Evolutionary conservation across 345 rosid genomes (phyloP).

Genomic region (Pistacia vera): DNA sequence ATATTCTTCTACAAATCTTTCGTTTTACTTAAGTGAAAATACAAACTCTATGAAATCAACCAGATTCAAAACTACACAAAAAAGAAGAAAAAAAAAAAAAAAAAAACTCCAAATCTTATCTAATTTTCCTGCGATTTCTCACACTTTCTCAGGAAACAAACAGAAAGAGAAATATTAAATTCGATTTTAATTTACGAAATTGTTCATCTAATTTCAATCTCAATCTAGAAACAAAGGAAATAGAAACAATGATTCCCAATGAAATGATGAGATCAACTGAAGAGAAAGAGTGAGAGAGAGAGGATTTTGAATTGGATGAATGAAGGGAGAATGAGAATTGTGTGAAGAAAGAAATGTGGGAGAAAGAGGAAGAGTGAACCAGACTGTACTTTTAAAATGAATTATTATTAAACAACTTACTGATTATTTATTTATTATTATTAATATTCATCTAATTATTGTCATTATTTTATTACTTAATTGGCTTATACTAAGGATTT

Average conservation of each 20-base stretch:
- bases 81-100: not conserved
- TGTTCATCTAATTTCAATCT: not conserved
- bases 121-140: not conserved
- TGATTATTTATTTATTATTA: not conserved
- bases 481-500: no score
- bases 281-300: not conserved
- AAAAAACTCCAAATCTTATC: not conserved
- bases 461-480: no score
- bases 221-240: not conserved
- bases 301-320: not conserved
- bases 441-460: not conserved
- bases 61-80: not conserved
- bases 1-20: not conserved
- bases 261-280: not conserved
- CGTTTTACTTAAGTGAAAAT: not conserved
- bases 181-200: not conserved
- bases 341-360: constrained; percentile 7
- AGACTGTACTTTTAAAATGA: constrained; percentile 1
- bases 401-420: not conserved
- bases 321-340: not conserved
- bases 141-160: constrained; percentile 11
- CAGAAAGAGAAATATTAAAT: not conserved
- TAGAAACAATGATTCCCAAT: no score
- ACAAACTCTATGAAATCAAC: not conserved
- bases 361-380: constrained; percentile 17